Evolutionary conservation across 2,329 filamentous ascomycete species (phyloP).

Genomic region (Nigrospora osmanthi): DNA sequence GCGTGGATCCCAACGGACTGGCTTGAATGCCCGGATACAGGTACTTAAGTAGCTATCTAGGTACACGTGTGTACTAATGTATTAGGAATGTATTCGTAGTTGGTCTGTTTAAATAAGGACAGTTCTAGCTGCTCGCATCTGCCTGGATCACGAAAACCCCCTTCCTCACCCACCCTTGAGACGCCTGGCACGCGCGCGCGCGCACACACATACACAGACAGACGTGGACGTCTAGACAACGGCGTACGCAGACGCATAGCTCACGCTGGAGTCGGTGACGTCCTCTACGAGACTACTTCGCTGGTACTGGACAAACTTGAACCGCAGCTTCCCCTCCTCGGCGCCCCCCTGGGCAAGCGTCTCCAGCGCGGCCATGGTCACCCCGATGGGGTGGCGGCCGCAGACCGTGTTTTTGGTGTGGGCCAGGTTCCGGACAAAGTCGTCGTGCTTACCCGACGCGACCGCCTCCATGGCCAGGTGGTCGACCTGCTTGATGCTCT

Average conservation of each 20-base stretch:
- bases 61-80: too few relatives aligned
- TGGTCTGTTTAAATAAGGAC: too few relatives aligned
- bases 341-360: slow-evolving; percentile 33
- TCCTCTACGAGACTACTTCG: slow-evolving; percentile 68
- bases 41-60: too few relatives aligned
- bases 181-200: slow-evolving; percentile 2
- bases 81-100: too few relatives aligned
- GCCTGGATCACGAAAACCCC: too few relatives aligned
- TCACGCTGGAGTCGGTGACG: slow-evolving; percentile 75
- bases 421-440: slow-evolving; percentile 61
- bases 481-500: slow-evolving; percentile 77
- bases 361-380: slow-evolving; percentile 85
- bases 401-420: slow-evolving; percentile 87
- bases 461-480: slow-evolving; percentile 78
- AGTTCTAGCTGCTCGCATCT: too few relatives aligned
- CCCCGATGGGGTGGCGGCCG: slow-evolving; percentile 88
- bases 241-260: slow-evolving; percentile 90
- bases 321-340: slow-evolving; percentile 41
- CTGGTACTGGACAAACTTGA: slow-evolving; percentile 81
- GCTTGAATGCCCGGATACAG: too few relatives aligned
- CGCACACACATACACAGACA: too few relatives aligned
- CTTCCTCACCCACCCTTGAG: too few relatives aligned
- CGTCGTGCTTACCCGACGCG: slow-evolving; percentile 62
- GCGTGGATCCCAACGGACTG: too few relatives aligned
- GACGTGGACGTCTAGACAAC: slow-evolving; percentile 49